A percentile compares a stretch with the other conserved stretches of the same genome.
phyloP scores from a whole-genome alignment of 163 green algal species.

The Prototheca wickerhamii region DNA sequence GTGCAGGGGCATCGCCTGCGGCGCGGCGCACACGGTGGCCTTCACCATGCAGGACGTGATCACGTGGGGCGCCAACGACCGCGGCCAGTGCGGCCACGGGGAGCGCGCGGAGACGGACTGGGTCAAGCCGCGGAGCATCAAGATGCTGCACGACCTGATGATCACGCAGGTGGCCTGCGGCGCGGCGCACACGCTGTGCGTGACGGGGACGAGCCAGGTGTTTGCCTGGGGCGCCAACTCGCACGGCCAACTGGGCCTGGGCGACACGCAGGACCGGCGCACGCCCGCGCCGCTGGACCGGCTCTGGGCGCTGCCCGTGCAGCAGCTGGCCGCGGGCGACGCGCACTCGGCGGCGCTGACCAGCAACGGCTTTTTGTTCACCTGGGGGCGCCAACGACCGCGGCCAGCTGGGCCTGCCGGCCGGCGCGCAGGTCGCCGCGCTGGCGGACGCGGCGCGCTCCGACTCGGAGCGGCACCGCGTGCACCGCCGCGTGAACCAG shows the following conservation, averaged over 20 bases:
- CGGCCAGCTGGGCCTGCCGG: conserved; percentile 61
- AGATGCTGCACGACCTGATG: conserved; percentile 50
- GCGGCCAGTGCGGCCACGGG: conserved; percentile 62
- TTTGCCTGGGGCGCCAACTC: conserved; percentile 72
- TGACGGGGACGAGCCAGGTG: conserved; percentile 72
- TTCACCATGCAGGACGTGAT: conserved; percentile 63
- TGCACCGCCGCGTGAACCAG: conserved; percentile 60
- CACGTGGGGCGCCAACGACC: conserved; percentile 70
- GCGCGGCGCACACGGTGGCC: conserved; percentile 55
- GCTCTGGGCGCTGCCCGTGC: conserved; percentile 77
- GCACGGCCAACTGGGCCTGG: conserved; percentile 71
- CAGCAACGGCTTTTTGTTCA: conserved; percentile 73
- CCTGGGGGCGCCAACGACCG: conserved; percentile 66
- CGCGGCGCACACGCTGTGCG: conserved; percentile 63
- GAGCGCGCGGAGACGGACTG: conserved; percentile 44
- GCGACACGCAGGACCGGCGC: conserved; percentile 48
- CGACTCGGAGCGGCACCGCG: conserved; percentile 30
- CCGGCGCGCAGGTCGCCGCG: conserved; percentile 27
- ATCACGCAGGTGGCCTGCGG: conserved; percentile 70
- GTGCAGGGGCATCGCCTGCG: conserved; percentile 23
- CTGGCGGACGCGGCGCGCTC: conserved; percentile 17
- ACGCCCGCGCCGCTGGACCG: conserved; percentile 51
- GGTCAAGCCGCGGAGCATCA: conserved; percentile 49
- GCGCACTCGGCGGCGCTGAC: conserved; percentile 72
- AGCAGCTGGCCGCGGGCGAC: conserved; percentile 68